Conservation (phyloP, 768 basidiomycete species). For the Suillus placidus region DNA sequence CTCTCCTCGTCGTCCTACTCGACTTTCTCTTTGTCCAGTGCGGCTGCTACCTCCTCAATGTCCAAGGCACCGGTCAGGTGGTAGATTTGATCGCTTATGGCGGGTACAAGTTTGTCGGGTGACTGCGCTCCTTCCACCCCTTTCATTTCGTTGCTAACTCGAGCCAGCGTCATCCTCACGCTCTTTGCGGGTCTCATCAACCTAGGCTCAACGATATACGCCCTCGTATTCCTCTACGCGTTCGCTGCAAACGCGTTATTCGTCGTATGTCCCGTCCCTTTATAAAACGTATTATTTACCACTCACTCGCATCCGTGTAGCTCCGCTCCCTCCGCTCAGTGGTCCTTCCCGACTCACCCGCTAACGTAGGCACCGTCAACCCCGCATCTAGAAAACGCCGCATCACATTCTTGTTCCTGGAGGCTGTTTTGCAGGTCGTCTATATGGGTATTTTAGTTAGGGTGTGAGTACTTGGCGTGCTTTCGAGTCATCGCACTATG, state of each 20-base stretch:
- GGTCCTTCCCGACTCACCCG: constrained; percentile 77
- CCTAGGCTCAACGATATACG: constrained; percentile 63
- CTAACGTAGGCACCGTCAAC: constrained; percentile 62
- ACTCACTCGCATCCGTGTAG: constrained; percentile 40
- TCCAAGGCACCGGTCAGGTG: constrained; percentile 69
- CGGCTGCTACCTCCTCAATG: constrained; percentile 92
- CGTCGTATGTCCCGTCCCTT: constrained; percentile 56
- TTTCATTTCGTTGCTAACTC: neutral
- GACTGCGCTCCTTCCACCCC: constrained; percentile 25
- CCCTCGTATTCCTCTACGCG: constrained; percentile 76
- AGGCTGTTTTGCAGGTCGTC: constrained; percentile 78
- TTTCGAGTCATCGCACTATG: neutral
- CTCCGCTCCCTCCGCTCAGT: constrained; percentile 92
- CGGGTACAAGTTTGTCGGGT: constrained; percentile 99
- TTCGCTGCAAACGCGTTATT: constrained; percentile 94
- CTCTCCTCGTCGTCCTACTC: constrained; percentile 79
- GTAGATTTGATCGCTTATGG: constrained; percentile 89
- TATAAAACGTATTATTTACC: neutral
- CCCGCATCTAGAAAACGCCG: constrained; percentile 81
- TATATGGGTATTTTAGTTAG: constrained; percentile 87
- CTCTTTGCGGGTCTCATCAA: constrained; percentile 72
- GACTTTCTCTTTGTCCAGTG: constrained; percentile 90
- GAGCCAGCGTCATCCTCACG: constrained; percentile 75
- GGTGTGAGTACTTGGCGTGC: constrained; percentile 37
- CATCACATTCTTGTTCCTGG: constrained; percentile 86